Evolutionary conservation across 2,329 filamentous ascomycete genomes (phyloP), one percentile per base, ranked within the genome.

Genomic region (Penicillium capsulatum): DNA sequence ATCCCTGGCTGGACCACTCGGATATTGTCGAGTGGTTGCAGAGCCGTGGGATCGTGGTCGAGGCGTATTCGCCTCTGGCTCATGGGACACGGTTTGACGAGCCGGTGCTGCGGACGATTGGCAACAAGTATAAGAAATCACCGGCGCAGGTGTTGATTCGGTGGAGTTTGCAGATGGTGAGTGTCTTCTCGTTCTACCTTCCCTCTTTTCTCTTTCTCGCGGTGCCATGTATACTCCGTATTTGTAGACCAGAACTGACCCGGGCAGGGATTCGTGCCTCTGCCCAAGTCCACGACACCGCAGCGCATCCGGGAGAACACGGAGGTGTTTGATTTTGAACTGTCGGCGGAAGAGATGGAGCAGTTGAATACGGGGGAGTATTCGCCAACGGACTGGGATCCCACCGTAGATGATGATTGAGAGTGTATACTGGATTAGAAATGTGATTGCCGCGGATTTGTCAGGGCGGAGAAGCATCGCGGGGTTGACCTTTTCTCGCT

Each of bases 31-130:
- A 75, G 9, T 81, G 79, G 51, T 86, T 86, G 56, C 72, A 77
- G 40, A 67, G 77, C 44, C 70, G 90, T 48, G 68, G 71, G 26
- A 89, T 92, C 41, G 67, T 82, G 0, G 74, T 92, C 2, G 80
- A 92, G 64, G 86, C 87, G 0, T 94, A 92, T 50, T 85, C 85
- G 5, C 87, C 87, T 4, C 74, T 92, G 2, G 86, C 80, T 3
- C 74, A 84, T 35, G 85, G 78, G 1, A 70, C 83, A 64, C 73
- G 84, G 13, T 83, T 92, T 75, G 74, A 71, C 33, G 77, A 92
- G 51, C 77, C 79, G 0, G 75, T 70, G 2, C 76, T 92, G 48
- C 63, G 74, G 2, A 63, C 71, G 10, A 59, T 92, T 17, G 73
- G 83, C 3, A 73, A 76, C 55, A 84, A 84, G 60, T 86, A 92